Evolutionary conservation across 495 filamentous ascomycete species (phyloP), one percentile per base, ranked within the genome.

Genomic region (Rostrohypoxylon terebratum): DNA sequence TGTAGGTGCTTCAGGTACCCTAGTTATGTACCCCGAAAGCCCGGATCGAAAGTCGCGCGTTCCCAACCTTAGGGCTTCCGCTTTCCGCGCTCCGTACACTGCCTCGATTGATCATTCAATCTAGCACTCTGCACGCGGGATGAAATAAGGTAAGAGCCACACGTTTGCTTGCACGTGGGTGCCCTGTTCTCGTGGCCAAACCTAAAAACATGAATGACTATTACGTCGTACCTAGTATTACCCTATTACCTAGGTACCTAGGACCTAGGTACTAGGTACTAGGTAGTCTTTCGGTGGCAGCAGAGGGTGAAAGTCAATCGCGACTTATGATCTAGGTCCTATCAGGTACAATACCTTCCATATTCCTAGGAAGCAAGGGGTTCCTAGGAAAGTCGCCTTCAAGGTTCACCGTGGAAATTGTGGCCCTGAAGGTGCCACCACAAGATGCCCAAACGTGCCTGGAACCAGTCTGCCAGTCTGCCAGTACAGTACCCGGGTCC

Each of bases 1-100:
- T n/a, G n/a, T n/a, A n/a, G n/a, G 55, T 59, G 20, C 21, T 42
- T 28, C 8, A 20, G n/a, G 33, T 38, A 45, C n/a, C 33, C 36
- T 3, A 16, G 28, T n/a, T n/a, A n/a, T n/a, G n/a, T 38, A 57
- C 42, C 42, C 42, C 42, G 42, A 34, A 9, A 55, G 25, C 20
- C 18, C 21, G 21, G 48, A 47, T 64, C 9, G 13, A 28, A 53
- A 31, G 48, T 53, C 48, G 21, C 48, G 48, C 48, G 48, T 31
- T 53, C n/a, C n/a, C n/a, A n/a, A n/a, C n/a, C n/a, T n/a, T n/a
- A n/a, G n/a, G n/a, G n/a, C n/a, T n/a, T n/a, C 48, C 14, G 48
- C 2, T 23, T 11, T 7, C 42, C 42, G 42, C 42, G 42, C 42
- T 7, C 42, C 42, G 42, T n/a, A n/a, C 42, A 45, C 42, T 45